Percentiles rank a stretch among this genome's conserved stretches.
Evolutionary conservation across 306 rosid genomes (phyloP).

Genomic region (Quercus parvula): DNA sequence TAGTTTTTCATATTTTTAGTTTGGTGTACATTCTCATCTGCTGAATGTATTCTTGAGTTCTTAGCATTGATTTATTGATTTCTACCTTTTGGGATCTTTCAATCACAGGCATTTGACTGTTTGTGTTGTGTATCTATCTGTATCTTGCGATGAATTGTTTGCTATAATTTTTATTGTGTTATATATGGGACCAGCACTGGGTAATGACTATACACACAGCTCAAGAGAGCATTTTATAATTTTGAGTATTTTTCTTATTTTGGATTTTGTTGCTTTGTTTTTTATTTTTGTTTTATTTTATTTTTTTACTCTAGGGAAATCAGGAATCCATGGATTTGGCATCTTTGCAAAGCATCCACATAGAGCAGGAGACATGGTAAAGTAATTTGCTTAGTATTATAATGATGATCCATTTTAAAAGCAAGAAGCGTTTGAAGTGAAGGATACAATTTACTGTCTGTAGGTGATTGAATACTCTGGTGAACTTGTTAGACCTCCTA

Average conservation of each 20-base stretch:
- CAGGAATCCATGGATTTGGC: slow-evolving; percentile 99
- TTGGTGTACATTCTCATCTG: neutral
- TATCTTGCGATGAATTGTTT: neutral
- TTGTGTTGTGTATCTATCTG: neutral
- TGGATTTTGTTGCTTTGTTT: neutral
- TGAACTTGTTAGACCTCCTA: slow-evolving; percentile 92
- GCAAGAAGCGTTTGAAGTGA: slow-evolving; percentile 15
- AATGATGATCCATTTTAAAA: slow-evolving; percentile 11
- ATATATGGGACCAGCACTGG: neutral
- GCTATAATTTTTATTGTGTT: neutral
- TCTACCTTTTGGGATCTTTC: neutral
- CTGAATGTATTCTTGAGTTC: neutral
- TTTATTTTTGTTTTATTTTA: neutral
- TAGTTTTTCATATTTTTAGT: neutral
- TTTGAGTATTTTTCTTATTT: neutral
- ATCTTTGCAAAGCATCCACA: slow-evolving; percentile 94
- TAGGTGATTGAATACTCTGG: slow-evolving; percentile 96
- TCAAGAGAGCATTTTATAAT: neutral
- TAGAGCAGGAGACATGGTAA: slow-evolving; percentile 99
- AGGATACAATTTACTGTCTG: slow-evolving; percentile 15
- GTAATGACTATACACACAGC: neutral
- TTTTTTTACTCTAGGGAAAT: slow-evolving; percentile 59
- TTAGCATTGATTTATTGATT: neutral
- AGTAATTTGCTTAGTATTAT: slow-evolving; percentile 12
- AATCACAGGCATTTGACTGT: neutral